A percentile compares a stretch with the other conserved stretches of the same genome.
Conservation (phyloP, 2,329 filamentous ascomycete species). For the Fusarium citri region DNA sequence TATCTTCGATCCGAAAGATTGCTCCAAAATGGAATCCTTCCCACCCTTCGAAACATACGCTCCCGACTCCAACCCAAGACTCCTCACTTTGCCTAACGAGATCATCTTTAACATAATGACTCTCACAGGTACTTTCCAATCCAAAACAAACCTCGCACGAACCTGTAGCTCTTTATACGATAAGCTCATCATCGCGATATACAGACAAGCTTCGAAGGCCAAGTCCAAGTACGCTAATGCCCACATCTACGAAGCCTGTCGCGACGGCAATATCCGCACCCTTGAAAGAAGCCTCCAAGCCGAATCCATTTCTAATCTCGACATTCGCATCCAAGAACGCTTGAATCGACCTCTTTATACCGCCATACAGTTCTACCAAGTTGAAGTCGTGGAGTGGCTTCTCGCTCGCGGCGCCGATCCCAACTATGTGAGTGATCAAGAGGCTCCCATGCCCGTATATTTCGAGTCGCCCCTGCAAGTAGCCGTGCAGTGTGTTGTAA, state of each 20-base stretch:
- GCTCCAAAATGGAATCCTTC: background rate
- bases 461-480: background rate
- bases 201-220: background rate
- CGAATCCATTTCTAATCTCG: background rate
- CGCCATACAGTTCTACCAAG: background rate
- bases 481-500: background rate
- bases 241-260: background rate
- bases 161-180: background rate
- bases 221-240: background rate
- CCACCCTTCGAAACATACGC: background rate
- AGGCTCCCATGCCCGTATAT: background rate
- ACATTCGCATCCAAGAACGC: background rate
- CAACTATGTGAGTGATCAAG: background rate
- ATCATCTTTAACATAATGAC: background rate
- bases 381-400: background rate
- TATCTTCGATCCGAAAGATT: rapidly evolving
- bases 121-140: background rate
- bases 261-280: background rate
- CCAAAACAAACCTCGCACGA: background rate
- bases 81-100: background rate
- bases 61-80: background rate
- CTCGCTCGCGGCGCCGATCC: background rate
- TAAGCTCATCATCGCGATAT: background rate
- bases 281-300: background rate
- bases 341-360: background rate